phyloP scores from a whole-genome alignment of 805 yeast species.

The Candida maris region DNA sequence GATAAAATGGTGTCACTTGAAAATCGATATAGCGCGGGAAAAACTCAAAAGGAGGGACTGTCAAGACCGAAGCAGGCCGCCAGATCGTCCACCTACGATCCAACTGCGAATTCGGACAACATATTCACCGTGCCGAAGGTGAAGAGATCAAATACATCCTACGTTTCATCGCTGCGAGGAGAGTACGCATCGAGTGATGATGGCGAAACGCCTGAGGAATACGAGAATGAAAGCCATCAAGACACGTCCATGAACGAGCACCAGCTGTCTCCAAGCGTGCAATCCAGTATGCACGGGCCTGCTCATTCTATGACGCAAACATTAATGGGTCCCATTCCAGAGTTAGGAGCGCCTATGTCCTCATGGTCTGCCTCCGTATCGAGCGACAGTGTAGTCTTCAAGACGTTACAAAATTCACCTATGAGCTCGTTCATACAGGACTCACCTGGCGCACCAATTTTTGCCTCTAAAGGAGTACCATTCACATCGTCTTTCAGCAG shows the following conservation, averaged over 20 bases:
- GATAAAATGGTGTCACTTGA: conserved; percentile 30
- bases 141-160: conserved; percentile 14
- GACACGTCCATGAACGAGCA: conserved; percentile 1
- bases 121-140: conserved; percentile 8
- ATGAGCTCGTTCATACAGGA: conserved; percentile 23
- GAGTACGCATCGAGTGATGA: conserved; percentile 10
- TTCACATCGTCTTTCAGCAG: conserved; percentile 67
- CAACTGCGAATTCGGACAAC: conserved; percentile 15
- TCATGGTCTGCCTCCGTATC: conserved; percentile 40
- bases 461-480: conserved; percentile 39
- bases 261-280: background rate
- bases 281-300: conserved; percentile 1
- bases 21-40: background rate
- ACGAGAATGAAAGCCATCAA: conserved; percentile 9
- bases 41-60: conserved; percentile 2
- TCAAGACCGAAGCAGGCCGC: conserved; percentile 4
- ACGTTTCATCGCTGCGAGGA: conserved; percentile 7
- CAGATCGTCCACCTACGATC: conserved; percentile 4
- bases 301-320: background rate
- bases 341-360: conserved; percentile 37
- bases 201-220: conserved; percentile 10
- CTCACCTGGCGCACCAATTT: conserved; percentile 23
- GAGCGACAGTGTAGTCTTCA: conserved; percentile 34
- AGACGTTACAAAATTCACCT: conserved; percentile 34
- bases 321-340: conserved; percentile 30